Percentiles rank a stretch among this genome's conserved stretches.
These are phyloP conservation scores for Xanthoconium separans DNA, from an alignment of 1,284 basidiomycete species.

Conservation along the genomic window DNA sequence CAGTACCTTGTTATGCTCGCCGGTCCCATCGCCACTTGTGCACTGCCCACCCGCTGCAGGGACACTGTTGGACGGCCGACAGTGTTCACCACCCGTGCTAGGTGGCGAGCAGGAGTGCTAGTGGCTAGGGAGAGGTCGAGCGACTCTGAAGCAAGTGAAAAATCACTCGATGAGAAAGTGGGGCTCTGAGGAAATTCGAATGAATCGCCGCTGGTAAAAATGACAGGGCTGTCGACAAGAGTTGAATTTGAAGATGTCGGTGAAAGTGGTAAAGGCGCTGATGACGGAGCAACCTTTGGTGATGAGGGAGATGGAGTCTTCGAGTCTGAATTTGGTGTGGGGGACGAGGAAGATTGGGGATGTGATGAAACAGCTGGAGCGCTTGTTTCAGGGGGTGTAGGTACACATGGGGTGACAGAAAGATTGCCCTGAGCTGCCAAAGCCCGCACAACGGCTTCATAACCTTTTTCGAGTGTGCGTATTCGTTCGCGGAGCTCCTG, in stretches of 20 bases:
- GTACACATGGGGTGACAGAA: conserved; percentile 19
- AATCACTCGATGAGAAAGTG: conserved; percentile 19
- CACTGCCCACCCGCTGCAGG: conserved; percentile 80
- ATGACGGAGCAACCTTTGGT: conserved; percentile 16
- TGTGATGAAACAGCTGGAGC: conserved; percentile 25
- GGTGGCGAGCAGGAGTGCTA: conserved; percentile 80
- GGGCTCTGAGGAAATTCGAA: conserved; percentile 29
- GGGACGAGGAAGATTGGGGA: conserved; percentile 24
- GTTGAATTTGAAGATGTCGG: conserved; percentile 48
- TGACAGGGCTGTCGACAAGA: conserved; percentile 32
- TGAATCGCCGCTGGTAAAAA: conserved; percentile 32
- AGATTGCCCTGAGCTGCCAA: conserved; percentile 52
- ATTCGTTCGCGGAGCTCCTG: conserved; percentile 72
- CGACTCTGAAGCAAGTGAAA: conserved; percentile 19
- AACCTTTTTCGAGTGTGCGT: conserved; percentile 72
- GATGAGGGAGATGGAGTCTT: conserved; percentile 24
- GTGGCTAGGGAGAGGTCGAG: conserved; percentile 31
- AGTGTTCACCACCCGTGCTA: conserved; percentile 90
- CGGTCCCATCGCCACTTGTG: conserved; percentile 39
- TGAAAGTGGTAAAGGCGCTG: conserved; percentile 42
- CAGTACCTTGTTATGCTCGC: conserved; percentile 17
- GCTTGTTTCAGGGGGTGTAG: conserved; percentile 28
- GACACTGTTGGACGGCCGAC: conserved; percentile 57
- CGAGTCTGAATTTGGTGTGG: conserved; percentile 33
- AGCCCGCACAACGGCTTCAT: conserved; percentile 75